Evolutionary conservation across 1,284 basidiomycete species (phyloP), one percentile per base, ranked within the genome.

Genomic region (Cutaneotrichosporon mucoides): DNA sequence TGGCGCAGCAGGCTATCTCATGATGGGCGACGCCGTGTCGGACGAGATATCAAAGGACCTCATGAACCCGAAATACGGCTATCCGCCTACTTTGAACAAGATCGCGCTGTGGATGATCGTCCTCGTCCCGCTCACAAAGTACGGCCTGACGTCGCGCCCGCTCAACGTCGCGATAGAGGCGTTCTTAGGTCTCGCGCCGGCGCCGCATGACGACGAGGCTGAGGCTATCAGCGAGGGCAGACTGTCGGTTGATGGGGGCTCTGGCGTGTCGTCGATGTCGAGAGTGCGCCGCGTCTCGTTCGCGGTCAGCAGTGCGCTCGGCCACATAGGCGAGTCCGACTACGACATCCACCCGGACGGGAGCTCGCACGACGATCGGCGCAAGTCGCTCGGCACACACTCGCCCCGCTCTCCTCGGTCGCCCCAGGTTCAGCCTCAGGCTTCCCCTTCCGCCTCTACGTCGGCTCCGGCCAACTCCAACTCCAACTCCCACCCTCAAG

Each of bases 21-120:
- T 97, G 93, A 94, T 94, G 72, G 92, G 92, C 13, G 81, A 84
- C 63, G 70, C 72, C 34, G 90, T 95, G 55, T 86, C 85, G 66
- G 90, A 92, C 63, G 92, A 94, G 87, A 87, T 98, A 73, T 96
- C 92, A 61, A 84, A 85, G 63, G 89, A 98, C 73, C 78, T 98
- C 36, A 83, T 93, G 55, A 80, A 80, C 37, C 89, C 87, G 0
- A 83, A 86, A 3, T 77, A 73, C 60, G 89, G 87, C 12, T 95
- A 90, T 75, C 91, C 88, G 54, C 79, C 82, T 2, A 68, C 79
- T 5, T 78, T 97, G 10, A 97, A 95, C 73, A 79, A 85, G 53
- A 66, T 90, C 34, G 88, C 88, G 5, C 82, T 96, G 47, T 94
- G 92, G 89, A 86, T 93, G 80, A 86, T 98, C 44, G 92, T 94